phyloP scores from a whole-genome alignment of 2,329 filamentous ascomycete species.

The Chrysoporthe austroafricana region DNA sequence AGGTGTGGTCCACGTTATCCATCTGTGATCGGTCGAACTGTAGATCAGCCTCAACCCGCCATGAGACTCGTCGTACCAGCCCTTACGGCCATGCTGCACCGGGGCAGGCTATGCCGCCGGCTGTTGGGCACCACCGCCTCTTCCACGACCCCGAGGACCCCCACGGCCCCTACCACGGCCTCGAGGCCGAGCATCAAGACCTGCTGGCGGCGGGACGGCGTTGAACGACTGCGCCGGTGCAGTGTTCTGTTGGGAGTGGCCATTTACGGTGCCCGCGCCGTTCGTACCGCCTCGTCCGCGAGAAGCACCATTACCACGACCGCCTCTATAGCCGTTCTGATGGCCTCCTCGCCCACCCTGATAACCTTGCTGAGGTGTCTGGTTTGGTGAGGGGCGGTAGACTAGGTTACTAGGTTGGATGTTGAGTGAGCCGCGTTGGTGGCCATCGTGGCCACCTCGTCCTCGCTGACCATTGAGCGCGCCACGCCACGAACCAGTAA shows the following conservation, averaged over 20 bases:
- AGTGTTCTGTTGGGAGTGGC: slow-evolving; percentile 26
- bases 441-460: slow-evolving; percentile 39
- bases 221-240: slow-evolving; percentile 46
- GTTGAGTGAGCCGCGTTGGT: slow-evolving; percentile 37
- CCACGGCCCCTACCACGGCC: slow-evolving; percentile 41
- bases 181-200: slow-evolving; percentile 51
- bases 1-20: background rate
- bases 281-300: slow-evolving; percentile 28
- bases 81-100: no score
- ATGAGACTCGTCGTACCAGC: background rate
- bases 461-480: slow-evolving; percentile 53
- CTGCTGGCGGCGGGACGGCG: slow-evolving; percentile 64
- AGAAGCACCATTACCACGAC: slow-evolving; percentile 35
- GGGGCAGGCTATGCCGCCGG: slow-evolving; percentile 23
- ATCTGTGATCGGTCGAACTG: background rate
- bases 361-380: slow-evolving; percentile 35
- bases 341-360: slow-evolving; percentile 17
- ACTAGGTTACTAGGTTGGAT: slow-evolving; percentile 57
- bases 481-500: slow-evolving; percentile 62
- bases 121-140: slow-evolving; percentile 22
- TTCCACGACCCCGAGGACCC: slow-evolving; percentile 24
- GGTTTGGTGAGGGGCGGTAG: slow-evolving; percentile 47
- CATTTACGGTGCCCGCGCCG: slow-evolving; percentile 29
- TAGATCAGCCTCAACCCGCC: background rate
- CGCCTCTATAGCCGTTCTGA: slow-evolving; percentile 35